Base-by-base conservation (phyloP, 1,139 yeast genomes). In the Ogataea hybrid region DNA sequence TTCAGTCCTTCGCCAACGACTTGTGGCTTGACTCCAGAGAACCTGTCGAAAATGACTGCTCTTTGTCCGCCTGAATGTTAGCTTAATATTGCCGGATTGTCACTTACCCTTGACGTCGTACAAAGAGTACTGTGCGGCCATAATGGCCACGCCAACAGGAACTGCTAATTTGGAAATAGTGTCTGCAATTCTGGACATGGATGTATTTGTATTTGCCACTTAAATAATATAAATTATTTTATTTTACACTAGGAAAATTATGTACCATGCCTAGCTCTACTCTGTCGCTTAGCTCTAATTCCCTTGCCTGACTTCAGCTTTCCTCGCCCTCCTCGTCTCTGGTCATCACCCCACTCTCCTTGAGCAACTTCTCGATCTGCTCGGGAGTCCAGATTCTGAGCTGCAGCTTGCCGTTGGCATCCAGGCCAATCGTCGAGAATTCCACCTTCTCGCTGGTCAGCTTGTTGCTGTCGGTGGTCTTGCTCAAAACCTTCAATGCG, bases 1-100 rank as follows among this genome's bases (percentile, higher is more conserved):
- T 92, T 97, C 27, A 97, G 87, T 44, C 99, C 99, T 69, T 92
- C 99, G 23, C 97, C 97, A 51, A 89, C 73, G 21, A 92, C 97
- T 11, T 70, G 70, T 56, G 80, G 82, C 65, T 87, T 84, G 43
- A 92, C 96, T 70, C 99, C 99, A 42, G 75, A 69, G 48, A 92
- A 68, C 58, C 99, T 77, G 69, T 92, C 98, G 59, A 94, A 92
- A 51, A 92, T 86, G 43, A 92, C 96, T 17, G 97, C 98, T 60
- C 98, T 76, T 50, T 87, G 79, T 43, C 98, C 98, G 44, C 98
- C 50, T 47, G 18, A 31, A 17, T 30, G 34, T 28, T 30, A 29
- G 30, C 23, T 9, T 9, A n/a, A 12, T 12, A n/a, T 18, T 4
- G n/a, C 12, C 4, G 10, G 5, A 18, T n/a, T n/a, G n/a, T 18